Evolutionary conservation across 371 early-diverging fungal genomes (phyloP).

Genomic region (Syncephalastrum contaminatum): DNA sequence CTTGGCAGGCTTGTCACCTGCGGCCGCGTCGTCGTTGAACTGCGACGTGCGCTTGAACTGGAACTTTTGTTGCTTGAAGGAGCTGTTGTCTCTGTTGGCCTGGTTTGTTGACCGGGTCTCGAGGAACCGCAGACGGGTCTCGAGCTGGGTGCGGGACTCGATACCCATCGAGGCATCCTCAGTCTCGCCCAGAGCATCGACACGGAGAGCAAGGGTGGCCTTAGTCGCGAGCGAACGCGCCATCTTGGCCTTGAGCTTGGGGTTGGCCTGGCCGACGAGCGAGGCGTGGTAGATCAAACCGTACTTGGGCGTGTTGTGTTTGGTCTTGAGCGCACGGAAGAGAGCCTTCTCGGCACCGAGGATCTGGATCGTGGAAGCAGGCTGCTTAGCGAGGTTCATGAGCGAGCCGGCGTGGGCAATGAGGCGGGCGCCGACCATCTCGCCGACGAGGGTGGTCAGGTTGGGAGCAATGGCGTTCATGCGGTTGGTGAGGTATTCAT

Average conservation of each 20-base stretch:
- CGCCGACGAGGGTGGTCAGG: constrained; percentile 96
- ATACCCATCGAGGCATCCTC: constrained; percentile 82
- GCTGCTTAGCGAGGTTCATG: constrained; percentile 95
- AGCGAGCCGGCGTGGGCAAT: constrained; percentile 97
- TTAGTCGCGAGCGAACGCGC: constrained; percentile 99
- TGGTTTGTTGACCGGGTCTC: constrained; percentile 63
- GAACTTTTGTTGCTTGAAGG: constrained; percentile 74
- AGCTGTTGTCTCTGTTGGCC: constrained; percentile 53
- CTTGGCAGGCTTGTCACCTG: too few relatives aligned
- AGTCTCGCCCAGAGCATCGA: constrained; percentile 95
- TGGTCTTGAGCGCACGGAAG: constrained; percentile 97
- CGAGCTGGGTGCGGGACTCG: constrained; percentile 82
- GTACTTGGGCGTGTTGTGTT: constrained; percentile 98
- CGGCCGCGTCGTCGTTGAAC: constrained; percentile 20
- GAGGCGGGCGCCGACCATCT: constrained; percentile 93
- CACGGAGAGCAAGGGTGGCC: constrained; percentile 95
- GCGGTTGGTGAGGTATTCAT: constrained; percentile 87
- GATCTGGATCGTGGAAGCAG: constrained; percentile 98
- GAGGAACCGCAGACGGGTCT: constrained; percentile 83
- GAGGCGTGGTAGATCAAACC: constrained; percentile 97
- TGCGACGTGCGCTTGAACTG: constrained; percentile 49
- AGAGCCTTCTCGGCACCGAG: constrained; percentile 99
- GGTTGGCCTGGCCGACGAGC: constrained; percentile 92
- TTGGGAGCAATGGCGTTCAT: constrained; percentile 98
- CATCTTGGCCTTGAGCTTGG: constrained; percentile 98